Conservation (phyloP, 129 eudicot genomes). For the Daucus carota region DNA sequence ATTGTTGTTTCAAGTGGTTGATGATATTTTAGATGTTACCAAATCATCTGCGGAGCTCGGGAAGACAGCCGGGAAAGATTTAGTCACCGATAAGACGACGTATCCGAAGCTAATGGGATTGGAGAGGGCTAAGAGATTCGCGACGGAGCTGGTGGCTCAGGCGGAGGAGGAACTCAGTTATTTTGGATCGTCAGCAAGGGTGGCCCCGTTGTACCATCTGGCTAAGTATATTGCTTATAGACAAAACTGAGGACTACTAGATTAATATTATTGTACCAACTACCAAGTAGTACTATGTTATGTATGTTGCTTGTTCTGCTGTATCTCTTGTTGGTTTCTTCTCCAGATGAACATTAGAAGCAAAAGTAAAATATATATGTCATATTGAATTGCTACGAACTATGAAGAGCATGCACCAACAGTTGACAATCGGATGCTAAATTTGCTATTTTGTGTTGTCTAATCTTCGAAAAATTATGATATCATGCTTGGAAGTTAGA, state of each 20-base stretch:
- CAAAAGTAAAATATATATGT: too few relatives aligned
- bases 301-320: background rate
- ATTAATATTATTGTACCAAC: too few relatives aligned
- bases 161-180: conserved; percentile 15
- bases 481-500: too few relatives aligned
- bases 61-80: conserved; percentile 13
- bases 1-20: conserved; percentile 15
- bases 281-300: background rate
- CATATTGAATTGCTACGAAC: too few relatives aligned
- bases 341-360: too few relatives aligned
- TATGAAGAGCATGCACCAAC: too few relatives aligned
- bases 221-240: conserved; percentile 14
- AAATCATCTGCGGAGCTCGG: conserved; percentile 8
- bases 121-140: conserved; percentile 6
- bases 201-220: conserved; percentile 8
- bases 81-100: background rate
- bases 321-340: background rate
- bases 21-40: conserved; percentile 15
- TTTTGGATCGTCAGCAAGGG: background rate
- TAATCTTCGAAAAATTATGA: too few relatives aligned
- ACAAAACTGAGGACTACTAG: background rate
- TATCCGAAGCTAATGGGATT: conserved; percentile 18
- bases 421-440: too few relatives aligned
- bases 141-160: background rate
- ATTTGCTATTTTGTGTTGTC: too few relatives aligned